Percentiles rank a stretch among this genome's conserved stretches.
These are phyloP conservation scores for Galerina marginata DNA, from an alignment of 768 basidiomycete genomes.

Conservation along the genomic window DNA sequence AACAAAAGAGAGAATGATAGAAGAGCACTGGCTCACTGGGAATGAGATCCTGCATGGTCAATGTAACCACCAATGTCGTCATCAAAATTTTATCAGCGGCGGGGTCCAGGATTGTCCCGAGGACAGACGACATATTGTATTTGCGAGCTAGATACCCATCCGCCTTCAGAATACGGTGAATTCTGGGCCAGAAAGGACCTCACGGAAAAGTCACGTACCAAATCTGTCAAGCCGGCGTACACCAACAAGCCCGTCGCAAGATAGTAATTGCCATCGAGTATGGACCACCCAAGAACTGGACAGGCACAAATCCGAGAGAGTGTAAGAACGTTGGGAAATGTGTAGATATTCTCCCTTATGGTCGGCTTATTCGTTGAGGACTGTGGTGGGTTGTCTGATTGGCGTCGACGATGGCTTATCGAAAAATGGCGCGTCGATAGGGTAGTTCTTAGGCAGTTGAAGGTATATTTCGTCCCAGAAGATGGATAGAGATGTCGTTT, in stretches of 20 bases:
- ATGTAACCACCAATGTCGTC: slow-evolving; percentile 89
- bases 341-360: slow-evolving; percentile 90
- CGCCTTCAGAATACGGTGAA: slow-evolving; percentile 51
- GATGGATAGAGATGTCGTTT: background rate
- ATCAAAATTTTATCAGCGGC: slow-evolving; percentile 96
- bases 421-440: slow-evolving; percentile 21
- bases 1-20: background rate
- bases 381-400: slow-evolving; percentile 15
- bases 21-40: slow-evolving; percentile 64
- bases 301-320: slow-evolving; percentile 87
- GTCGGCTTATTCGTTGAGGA: slow-evolving; percentile 34
- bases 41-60: slow-evolving; percentile 83
- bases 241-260: slow-evolving; percentile 84
- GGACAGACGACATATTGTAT: slow-evolving; percentile 87
- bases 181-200: background rate
- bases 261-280: slow-evolving; percentile 79
- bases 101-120: slow-evolving; percentile 95
- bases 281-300: slow-evolving; percentile 90
- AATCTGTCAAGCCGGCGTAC: slow-evolving; percentile 92
- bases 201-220: slow-evolving; percentile 56
- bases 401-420: slow-evolving; percentile 22
- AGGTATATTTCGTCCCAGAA: background rate
- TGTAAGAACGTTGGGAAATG: slow-evolving; percentile 90
- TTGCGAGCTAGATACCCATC: slow-evolving; percentile 91
- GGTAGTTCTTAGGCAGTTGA: background rate